phyloP scores from a whole-genome alignment of 192 early-diverging fungal genomes.

The Coemansia sp. region DNA sequence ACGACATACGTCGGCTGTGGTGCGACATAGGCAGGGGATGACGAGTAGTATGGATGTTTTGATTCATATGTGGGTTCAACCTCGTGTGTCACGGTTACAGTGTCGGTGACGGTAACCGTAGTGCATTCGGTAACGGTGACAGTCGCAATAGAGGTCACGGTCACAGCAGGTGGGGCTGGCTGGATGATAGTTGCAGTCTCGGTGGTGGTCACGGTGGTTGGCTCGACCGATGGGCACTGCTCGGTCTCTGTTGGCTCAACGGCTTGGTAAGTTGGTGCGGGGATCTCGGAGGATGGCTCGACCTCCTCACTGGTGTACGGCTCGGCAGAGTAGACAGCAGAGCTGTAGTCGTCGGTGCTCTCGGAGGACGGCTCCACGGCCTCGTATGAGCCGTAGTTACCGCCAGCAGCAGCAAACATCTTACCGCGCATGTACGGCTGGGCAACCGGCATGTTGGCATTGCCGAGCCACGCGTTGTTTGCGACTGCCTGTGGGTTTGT shows the following conservation, averaged over 20 bases:
- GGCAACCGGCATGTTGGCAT: not conserved
- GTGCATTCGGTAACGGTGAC: conserved; percentile 9
- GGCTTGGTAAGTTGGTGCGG: conserved; percentile 11
- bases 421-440: conserved; percentile 28
- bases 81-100: conserved; percentile 12
- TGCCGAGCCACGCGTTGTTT: too few relatives aligned
- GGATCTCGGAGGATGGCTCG: conserved; percentile 18
- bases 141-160: conserved; percentile 31
- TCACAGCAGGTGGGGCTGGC: conserved; percentile 37
- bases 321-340: not conserved
- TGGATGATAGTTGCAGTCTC: conserved; percentile 19
- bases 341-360: conserved; percentile 2
- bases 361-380: conserved; percentile 22
- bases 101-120: not conserved
- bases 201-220: conserved; percentile 14
- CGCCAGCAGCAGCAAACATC: conserved; percentile 13
- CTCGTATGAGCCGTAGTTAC: conserved; percentile 9
- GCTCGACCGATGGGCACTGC: conserved; percentile 19
- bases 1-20: not conserved
- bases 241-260: conserved; percentile 23
- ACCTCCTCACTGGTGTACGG: conserved; percentile 29
- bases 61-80: conserved; percentile 19
- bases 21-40: not conserved
- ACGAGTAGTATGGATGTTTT: not conserved
- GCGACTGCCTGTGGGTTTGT: conserved; percentile 3